Evolutionary conservation across 257 asterid genomes (phyloP).

Genomic region (Solanum dulcamara): DNA sequence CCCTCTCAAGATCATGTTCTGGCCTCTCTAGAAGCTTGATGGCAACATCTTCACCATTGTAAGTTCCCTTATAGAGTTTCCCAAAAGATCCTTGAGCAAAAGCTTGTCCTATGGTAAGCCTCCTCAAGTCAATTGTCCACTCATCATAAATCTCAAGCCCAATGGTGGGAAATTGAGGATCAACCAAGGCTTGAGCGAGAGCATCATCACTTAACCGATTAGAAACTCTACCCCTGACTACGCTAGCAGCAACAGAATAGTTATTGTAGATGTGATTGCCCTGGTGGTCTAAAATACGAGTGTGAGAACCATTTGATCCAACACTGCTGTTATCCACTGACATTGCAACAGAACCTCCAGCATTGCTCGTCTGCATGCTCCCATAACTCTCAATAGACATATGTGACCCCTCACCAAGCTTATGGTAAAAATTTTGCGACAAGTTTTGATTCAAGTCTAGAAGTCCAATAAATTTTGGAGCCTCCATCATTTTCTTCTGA

Average conservation of each 20-base stretch:
- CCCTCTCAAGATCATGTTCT: constrained; percentile 69
- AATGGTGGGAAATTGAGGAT: constrained; percentile 66
- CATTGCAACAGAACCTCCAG: constrained; percentile 94
- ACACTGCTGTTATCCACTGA: constrained; percentile 78
- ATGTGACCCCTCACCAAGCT: constrained; percentile 83
- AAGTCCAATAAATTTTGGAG: constrained; percentile 61
- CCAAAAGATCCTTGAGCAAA: constrained; percentile 99
- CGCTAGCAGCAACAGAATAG: constrained; percentile 72
- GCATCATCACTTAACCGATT: constrained; percentile 77
- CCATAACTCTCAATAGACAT: constrained; percentile 79
- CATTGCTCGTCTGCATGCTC: constrained; percentile 80
- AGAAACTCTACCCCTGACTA: constrained; percentile 50
- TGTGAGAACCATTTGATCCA: constrained; percentile 78
- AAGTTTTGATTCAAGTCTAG: constrained; percentile 62
- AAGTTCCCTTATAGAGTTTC: constrained; percentile 81
- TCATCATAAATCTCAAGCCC: constrained; percentile 84
- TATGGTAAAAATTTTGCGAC: constrained; percentile 67
- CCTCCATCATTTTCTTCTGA: constrained; percentile 63
- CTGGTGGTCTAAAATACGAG: constrained; percentile 68
- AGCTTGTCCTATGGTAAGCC: constrained; percentile 91
- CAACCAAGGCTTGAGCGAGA: constrained; percentile 87
- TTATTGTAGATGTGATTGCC: constrained; percentile 55
- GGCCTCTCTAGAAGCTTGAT: constrained; percentile 92
- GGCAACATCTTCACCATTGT: constrained; percentile 89
- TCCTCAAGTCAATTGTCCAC: constrained; percentile 89